Evolutionary conservation across 257 asterid species (phyloP).

Genomic region (Solanum habrochaites): DNA sequence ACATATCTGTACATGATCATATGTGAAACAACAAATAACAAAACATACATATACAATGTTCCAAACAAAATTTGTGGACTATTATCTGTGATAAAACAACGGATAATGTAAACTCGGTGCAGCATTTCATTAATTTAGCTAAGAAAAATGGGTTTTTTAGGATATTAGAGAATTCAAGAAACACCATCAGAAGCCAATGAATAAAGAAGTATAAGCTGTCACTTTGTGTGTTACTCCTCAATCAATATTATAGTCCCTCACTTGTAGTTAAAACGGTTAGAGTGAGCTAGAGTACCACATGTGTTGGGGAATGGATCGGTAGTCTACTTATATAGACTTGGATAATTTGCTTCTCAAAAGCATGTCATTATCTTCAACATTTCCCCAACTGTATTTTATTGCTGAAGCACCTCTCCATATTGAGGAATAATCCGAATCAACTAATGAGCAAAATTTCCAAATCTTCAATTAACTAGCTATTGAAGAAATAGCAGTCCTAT

Average conservation of each 20-base stretch:
- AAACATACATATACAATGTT: neutral
- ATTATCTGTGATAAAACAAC: neutral
- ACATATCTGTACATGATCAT: neutral
- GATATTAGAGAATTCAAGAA: neutral
- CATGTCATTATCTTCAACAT: neutral
- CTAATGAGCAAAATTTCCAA: neutral
- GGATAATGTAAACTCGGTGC: neutral
- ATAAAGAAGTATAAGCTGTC: neutral
- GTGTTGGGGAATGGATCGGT: neutral
- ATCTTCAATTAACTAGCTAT: neutral
- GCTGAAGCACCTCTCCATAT: neutral
- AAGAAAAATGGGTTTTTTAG: neutral
- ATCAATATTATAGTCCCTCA: neutral
- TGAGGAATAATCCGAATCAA: neutral
- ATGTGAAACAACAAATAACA: neutral
- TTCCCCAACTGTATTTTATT: neutral
- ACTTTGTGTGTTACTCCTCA: neutral
- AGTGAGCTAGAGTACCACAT: neutral
- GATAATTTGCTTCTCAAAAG: neutral
- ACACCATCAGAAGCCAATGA: neutral
- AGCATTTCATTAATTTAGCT: neutral
- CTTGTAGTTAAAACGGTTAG: neutral
- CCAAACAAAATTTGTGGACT: neutral
- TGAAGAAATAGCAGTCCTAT: neutral
- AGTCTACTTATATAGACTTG: neutral